Conservation (phyloP, 495 filamentous ascomycete species). For the Lindgomyces ingoldianus region DNA sequence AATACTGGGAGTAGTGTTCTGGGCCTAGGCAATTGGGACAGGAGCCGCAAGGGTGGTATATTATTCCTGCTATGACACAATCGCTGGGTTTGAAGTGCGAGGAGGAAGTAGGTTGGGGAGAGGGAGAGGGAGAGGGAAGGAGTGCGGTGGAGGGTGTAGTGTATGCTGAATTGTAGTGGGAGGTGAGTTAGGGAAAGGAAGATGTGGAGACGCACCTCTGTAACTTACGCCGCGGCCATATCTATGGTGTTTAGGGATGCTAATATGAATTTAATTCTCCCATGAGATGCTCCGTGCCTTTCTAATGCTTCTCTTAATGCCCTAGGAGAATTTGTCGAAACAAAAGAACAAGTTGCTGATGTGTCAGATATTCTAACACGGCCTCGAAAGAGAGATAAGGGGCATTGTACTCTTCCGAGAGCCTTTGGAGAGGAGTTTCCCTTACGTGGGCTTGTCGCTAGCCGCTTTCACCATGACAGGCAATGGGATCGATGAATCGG, state of each 20-base stretch:
- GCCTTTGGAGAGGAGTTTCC: too few relatives aligned
- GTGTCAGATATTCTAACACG: too few relatives aligned
- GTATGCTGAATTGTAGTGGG: constrained; percentile 50
- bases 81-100: constrained; percentile 52
- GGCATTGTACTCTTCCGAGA: too few relatives aligned
- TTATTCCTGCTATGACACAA: constrained; percentile 53
- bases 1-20: constrained; percentile 23
- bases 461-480: too few relatives aligned
- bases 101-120: constrained; percentile 55
- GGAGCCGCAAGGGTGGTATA: constrained; percentile 51
- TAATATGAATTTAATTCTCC: background rate
- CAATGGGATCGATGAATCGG: too few relatives aligned
- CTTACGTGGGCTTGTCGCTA: too few relatives aligned
- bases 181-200: background rate
- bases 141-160: constrained; percentile 54
- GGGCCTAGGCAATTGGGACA: constrained; percentile 52
- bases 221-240: constrained; percentile 21
- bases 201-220: constrained; percentile 4
- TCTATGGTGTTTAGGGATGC: constrained; percentile 9
- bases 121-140: constrained; percentile 50
- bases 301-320: background rate
- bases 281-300: background rate
- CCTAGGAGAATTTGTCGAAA: background rate
- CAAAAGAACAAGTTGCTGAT: background rate
- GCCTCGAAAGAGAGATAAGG: too few relatives aligned